A percentile compares a stretch with the other conserved stretches of the same genome.
These are phyloP conservation scores for Pseudoturritis turrita DNA, from an alignment of 345 rosid species.

Conservation along the genomic window DNA sequence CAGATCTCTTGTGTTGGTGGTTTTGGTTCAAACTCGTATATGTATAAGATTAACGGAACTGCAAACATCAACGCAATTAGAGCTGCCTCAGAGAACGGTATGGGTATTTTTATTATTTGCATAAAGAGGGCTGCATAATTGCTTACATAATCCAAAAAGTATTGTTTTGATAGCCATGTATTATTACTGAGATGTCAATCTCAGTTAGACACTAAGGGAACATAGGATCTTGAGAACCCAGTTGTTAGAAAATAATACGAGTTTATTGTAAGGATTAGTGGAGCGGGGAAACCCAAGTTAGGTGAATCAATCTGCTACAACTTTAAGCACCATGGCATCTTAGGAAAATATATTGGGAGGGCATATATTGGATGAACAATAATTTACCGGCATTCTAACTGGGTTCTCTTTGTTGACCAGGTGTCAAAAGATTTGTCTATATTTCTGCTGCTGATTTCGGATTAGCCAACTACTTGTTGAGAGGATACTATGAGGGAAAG, in stretches of 20 bases:
- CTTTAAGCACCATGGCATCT: background rate
- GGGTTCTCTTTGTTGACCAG: constrained; percentile 31
- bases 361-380: background rate
- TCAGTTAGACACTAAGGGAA: background rate
- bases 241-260: background rate
- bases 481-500: constrained; percentile 95
- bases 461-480: constrained; percentile 62
- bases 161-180: background rate
- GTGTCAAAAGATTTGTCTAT: constrained; percentile 82
- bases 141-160: background rate
- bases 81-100: constrained; percentile 91
- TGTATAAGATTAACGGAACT: constrained; percentile 96
- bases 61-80: constrained; percentile 91
- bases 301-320: background rate
- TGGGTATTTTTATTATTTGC: background rate
- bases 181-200: background rate
- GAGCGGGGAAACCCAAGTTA: background rate
- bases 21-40: constrained; percentile 86
- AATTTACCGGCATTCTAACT: constrained; percentile 5
- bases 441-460: constrained; percentile 97
- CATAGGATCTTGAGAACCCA: background rate
- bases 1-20: constrained; percentile 97
- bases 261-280: background rate
- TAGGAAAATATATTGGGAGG: background rate
- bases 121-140: background rate